Conservation (phyloP, 768 basidiomycete genomes). For the Macrolepiota dolichaula region DNA sequence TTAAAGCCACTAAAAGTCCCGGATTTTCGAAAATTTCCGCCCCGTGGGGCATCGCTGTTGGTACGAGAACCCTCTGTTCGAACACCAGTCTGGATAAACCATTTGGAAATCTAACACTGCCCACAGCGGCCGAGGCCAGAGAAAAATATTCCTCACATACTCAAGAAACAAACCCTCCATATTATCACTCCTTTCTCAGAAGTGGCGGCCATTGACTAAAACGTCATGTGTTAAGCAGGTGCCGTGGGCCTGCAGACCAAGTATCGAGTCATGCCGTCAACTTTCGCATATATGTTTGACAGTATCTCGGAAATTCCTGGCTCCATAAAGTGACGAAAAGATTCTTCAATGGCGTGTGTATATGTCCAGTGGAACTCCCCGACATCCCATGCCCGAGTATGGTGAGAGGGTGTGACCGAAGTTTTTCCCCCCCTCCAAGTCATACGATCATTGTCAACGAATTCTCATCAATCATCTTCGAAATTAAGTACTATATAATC, state of each 20-base stretch:
- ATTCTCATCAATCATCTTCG: background rate
- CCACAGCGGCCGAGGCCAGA: background rate
- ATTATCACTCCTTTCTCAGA: background rate
- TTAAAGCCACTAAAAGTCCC: background rate
- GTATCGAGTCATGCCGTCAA: background rate
- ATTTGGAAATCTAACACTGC: too few relatives aligned
- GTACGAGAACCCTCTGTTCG: background rate
- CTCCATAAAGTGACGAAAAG: background rate
- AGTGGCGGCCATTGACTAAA: background rate
- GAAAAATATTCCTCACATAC: background rate
- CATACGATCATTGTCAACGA: background rate
- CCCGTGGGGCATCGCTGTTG: background rate
- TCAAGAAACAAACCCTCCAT: too few relatives aligned
- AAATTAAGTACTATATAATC: background rate
- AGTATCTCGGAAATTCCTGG: conserved; percentile 3
- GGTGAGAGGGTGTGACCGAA: background rate
- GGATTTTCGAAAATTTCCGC: conserved; percentile 2
- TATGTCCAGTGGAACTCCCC: background rate
- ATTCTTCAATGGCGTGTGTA: background rate
- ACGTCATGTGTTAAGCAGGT: background rate
- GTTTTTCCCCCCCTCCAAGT: background rate
- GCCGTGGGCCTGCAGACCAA: background rate
- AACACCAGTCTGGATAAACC: background rate
- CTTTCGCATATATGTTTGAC: background rate
- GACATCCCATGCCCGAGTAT: background rate